A percentile compares a stretch with the other conserved stretches of the same genome.
Evolutionary conservation across 495 filamentous ascomycete species (phyloP).

Genomic region (Neurospora sp.): DNA sequence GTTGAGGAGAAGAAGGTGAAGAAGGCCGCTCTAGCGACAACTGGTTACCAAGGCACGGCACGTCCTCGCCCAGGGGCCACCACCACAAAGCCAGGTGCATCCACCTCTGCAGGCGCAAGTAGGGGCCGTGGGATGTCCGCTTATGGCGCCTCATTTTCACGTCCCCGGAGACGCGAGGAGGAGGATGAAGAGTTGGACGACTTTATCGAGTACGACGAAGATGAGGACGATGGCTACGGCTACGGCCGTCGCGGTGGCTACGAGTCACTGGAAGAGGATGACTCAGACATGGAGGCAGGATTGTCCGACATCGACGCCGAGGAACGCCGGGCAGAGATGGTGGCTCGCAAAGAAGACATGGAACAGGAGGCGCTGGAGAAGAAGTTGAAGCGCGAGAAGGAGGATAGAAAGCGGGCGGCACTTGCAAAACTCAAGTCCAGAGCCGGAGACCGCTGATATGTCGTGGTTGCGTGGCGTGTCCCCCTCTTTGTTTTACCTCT

Average conservation of each 20-base stretch:
- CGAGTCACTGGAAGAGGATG: conserved; percentile 15
- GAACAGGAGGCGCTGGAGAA: conserved; percentile 36
- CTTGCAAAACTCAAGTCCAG: conserved; percentile 11
- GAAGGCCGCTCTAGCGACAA: conserved; percentile 46
- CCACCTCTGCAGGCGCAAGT: conserved; percentile 10
- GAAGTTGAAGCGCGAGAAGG: conserved; percentile 35
- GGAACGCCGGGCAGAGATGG: conserved; percentile 38
- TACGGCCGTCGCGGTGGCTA: conserved; percentile 22
- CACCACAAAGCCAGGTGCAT: conserved; percentile 16
- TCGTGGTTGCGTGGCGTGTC: neutral
- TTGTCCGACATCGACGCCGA: conserved; percentile 49
- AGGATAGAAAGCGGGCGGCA: conserved; percentile 27
- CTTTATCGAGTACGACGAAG: conserved; percentile 46
- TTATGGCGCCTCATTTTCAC: conserved; percentile 14
- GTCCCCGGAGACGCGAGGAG: conserved; percentile 39
- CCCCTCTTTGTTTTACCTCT: neutral
- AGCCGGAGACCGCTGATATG: conserved; percentile 7
- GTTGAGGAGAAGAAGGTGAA: conserved; percentile 43
- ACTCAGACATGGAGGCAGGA: conserved; percentile 56
- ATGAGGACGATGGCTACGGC: conserved; percentile 30
- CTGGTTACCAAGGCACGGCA: conserved; percentile 48
- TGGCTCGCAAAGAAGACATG: conserved; percentile 42
- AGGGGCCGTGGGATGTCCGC: conserved; percentile 15
- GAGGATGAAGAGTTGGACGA: conserved; percentile 46
- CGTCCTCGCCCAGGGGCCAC: conserved; percentile 30